Conservation (phyloP, 2,329 filamentous ascomycete genomes). For the Aphanoascus verrucosus region DNA sequence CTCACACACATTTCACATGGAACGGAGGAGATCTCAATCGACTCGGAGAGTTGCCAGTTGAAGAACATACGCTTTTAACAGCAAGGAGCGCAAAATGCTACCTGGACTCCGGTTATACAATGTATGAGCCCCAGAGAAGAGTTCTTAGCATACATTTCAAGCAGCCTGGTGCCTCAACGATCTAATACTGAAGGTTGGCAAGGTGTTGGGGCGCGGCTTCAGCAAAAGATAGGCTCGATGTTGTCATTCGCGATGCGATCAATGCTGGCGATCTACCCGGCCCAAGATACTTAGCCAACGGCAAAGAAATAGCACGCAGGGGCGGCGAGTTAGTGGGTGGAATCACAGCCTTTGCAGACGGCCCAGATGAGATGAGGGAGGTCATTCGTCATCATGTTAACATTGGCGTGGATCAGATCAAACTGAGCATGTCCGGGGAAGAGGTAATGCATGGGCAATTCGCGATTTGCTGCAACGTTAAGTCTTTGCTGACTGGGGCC, state of each 20-base stretch:
- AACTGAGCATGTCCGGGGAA: conserved; percentile 37
- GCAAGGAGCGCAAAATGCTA: conserved; percentile 36
- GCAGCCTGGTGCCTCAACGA: not conserved
- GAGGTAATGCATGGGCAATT: conserved; percentile 19
- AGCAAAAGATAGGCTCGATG: conserved; percentile 38
- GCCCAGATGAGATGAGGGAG: conserved; percentile 33
- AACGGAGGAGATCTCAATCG: conserved; percentile 36
- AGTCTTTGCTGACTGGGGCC: not conserved
- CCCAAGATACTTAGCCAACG: conserved; percentile 41
- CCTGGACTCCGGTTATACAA: conserved; percentile 42
- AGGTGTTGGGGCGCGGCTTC: conserved; percentile 40
- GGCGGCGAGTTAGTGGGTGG: conserved; percentile 38
- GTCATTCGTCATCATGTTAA: conserved; percentile 29
- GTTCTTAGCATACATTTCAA: not conserved
- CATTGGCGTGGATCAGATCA: conserved; percentile 37
- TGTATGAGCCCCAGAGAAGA: conserved; percentile 22
- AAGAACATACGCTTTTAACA: conserved; percentile 41
- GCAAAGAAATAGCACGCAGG: conserved; percentile 38
- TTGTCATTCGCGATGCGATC: conserved; percentile 41
- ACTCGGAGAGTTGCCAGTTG: conserved; percentile 35
- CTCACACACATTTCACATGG: conserved; percentile 43
- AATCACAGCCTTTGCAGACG: conserved; percentile 37
- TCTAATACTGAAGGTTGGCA: not conserved
- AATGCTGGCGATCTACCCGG: conserved; percentile 41
- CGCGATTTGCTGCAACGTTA: not conserved